Evolutionary conservation across 768 basidiomycete genomes (phyloP).

Genomic region (Tephrocybe sp.): DNA sequence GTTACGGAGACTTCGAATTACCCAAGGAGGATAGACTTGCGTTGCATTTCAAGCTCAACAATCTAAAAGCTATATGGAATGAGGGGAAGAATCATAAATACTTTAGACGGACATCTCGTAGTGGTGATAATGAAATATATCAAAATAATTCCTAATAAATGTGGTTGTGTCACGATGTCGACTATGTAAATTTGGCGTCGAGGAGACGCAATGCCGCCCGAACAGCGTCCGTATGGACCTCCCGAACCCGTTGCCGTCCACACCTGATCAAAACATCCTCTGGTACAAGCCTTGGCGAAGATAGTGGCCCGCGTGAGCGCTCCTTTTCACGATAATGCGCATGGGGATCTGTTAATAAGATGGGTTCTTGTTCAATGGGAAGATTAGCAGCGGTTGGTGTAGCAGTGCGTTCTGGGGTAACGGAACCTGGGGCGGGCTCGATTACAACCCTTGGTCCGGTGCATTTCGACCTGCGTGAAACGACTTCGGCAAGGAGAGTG

Average conservation of each 20-base stretch:
- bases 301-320: conserved; percentile 24
- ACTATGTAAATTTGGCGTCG: conserved; percentile 56
- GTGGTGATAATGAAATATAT: neutral
- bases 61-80: conserved; percentile 11
- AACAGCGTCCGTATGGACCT: conserved; percentile 73
- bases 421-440: conserved; percentile 46
- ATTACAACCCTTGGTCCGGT: conserved; percentile 65
- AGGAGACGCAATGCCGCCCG: conserved; percentile 72
- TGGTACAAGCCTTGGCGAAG: conserved; percentile 54
- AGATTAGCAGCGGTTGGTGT: conserved; percentile 26
- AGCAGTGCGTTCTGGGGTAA: conserved; percentile 44
- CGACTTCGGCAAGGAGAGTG: conserved; percentile 82
- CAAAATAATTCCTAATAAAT: neutral
- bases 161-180: neutral
- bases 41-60: conserved; percentile 36
- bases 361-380: conserved; percentile 24
- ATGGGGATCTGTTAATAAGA: conserved; percentile 53
- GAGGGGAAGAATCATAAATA: neutral
- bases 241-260: conserved; percentile 57
- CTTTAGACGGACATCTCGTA: neutral
- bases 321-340: conserved; percentile 49
- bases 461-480: conserved; percentile 78
- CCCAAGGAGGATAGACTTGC: conserved; percentile 31
- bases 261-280: conserved; percentile 62
- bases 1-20: conserved; percentile 19